Evolutionary conservation across 2,329 filamentous ascomycete genomes (phyloP), one percentile per base, ranked within the genome.

Genomic region (Ophioceras dolichostomum): DNA sequence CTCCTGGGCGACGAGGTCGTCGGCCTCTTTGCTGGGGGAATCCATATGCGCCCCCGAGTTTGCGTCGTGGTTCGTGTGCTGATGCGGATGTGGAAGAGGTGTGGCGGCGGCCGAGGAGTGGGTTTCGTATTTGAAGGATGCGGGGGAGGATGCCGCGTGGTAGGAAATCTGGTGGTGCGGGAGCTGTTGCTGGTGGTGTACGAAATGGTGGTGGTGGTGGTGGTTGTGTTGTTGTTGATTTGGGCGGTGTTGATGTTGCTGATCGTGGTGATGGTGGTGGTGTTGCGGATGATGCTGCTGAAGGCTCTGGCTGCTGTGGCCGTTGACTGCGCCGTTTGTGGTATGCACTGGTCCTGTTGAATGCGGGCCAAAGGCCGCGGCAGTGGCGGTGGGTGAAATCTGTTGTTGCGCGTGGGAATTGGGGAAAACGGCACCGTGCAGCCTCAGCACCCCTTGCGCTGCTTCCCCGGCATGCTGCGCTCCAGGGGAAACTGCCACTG

Each of bases 1-100:
- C 53, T 79, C 71, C 54, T 79, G 74, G 37, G 72, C 73, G 29
- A 62, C 65, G 37, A 76, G 56, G 43, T 69, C 68, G 45, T 64
- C 56, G 31, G 26, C 49, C 33, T 62, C 59, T 61, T 65, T 65
- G 46, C 60, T 58, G 48, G 52, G 32, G 18, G 37, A 36, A n/a
- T n/a, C n/a, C n/a, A n/a, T n/a, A n/a, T n/a, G n/a, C n/a, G n/a
- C n/a, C 39, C 27, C 30, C 17, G 30, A 18, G 43, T 41, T 41
- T 16, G 34, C 17, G 39, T 36, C 37, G 36, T 37, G 31, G 19
- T 37, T 29, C 20, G 18, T n/a, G 14, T 27, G 33, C 10, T 21
- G 22, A 13, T 34, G 38, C 26, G n/a, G n/a, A n/a, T n/a, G n/a
- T n/a, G n/a, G n/a, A n/a, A n/a, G n/a, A n/a, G n/a, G n/a, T n/a